These are phyloP conservation scores for Cupressus sempervirens DNA, from an alignment of 75 land plant species.

Conservation along the genomic window DNA sequence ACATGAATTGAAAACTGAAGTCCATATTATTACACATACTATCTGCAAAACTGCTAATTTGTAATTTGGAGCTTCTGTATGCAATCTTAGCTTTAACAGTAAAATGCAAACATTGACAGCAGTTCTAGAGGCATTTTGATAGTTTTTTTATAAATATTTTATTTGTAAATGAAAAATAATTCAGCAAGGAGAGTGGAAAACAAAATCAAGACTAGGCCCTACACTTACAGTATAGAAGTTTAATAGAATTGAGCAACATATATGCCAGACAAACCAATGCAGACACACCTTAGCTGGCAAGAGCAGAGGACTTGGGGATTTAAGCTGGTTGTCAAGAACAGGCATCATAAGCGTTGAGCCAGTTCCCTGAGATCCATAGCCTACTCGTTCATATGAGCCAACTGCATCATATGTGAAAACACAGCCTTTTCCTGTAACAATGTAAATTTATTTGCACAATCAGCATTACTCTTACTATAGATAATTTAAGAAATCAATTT, in stretches of 20 bases:
- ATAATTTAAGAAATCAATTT: background rate
- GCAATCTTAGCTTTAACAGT: background rate
- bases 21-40: background rate
- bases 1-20: background rate
- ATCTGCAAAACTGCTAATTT: background rate
- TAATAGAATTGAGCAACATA: background rate
- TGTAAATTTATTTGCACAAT: background rate
- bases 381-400: conserved; percentile 93
- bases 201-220: background rate
- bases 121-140: background rate
- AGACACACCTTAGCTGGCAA: conserved; percentile 59
- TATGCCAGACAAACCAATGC: background rate
- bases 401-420: conserved; percentile 98
- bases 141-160: background rate
- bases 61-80: background rate
- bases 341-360: conserved; percentile 85
- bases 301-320: conserved; percentile 91
- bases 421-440: conserved; percentile 83
- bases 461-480: background rate
- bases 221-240: background rate
- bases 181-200: background rate
- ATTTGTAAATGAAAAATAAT: background rate
- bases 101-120: background rate
- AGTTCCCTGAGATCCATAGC: conserved; percentile 85
- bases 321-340: conserved; percentile 88